Evolutionary conservation across 352 stramenopile species (phyloP), one percentile per base, ranked within the genome.

Genomic region (Hyaloperonospora brassicae): DNA sequence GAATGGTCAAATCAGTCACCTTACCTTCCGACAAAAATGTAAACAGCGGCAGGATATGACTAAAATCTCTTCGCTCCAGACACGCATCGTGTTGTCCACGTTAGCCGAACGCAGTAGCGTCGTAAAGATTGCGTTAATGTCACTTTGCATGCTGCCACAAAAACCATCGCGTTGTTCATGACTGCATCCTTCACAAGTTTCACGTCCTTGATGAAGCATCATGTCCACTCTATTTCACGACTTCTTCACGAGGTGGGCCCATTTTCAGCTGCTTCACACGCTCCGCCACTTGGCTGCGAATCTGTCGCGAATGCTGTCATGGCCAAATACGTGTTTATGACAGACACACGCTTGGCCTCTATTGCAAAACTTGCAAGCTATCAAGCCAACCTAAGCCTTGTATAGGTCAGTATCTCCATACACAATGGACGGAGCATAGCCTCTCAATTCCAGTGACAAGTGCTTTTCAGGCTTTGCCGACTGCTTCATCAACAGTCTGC

Each of bases 21-120:
- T 99, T 91, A 22, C 97, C 89, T 54, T 98, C 96, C 5, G 69
- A 94, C 23, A 84, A 66, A 70, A 99, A 99, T 40, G 77, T 86
- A 47, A 87, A 87, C 11, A 99, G 73, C 34, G 91, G 76, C 17
- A 95, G 87, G 44, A 99, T 72, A 2, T 96, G 97, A 6, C 95
- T 96, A 99, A 99, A 22, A 89, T 98, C 75, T 99, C 96, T 60
- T 97, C 71, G 49, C 70, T 73, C 68, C 94, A 86, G 10, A 96
- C 72, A 34, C 70, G 73, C 81, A 99, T 98, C 11, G 81, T 71
- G 25, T 87, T 66, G 25, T 87, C 66, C 7, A 93, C 72, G 48
- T 90, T 70, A n/a, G 74, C 82, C n/a, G n/a, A 99, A 62, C 40
- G 99, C 82, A 0, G 95, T 98, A 1, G 97, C 90, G 53, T 90